Percentiles rank a stretch among this genome's conserved stretches.
Conservation (phyloP, 371 early-diverging fungal species). For the Mucor mucedo region DNA sequence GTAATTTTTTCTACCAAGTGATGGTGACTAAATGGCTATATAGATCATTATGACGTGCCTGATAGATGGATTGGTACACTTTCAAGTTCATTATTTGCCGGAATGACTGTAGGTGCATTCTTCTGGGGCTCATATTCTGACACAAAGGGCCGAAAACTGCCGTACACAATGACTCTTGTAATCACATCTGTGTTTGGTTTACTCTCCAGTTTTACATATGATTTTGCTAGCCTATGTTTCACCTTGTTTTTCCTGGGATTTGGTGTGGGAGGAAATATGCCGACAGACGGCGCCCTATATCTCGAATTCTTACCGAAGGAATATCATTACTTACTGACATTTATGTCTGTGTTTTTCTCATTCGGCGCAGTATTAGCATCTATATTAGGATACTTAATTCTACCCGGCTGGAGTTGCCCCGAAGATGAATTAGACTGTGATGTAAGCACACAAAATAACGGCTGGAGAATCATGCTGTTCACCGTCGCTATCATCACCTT, state of each 20-base stretch:
- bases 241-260: slow-evolving; percentile 75
- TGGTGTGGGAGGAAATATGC: slow-evolving; percentile 91
- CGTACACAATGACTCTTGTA: slow-evolving; percentile 78
- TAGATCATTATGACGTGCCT: slow-evolving; percentile 64
- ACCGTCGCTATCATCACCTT: slow-evolving; percentile 64
- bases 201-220: slow-evolving; percentile 69
- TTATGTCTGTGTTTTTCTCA: slow-evolving; percentile 86
- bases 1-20: not conserved
- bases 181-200: slow-evolving; percentile 78
- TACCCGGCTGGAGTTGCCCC: slow-evolving; percentile 74
- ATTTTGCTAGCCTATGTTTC: slow-evolving; percentile 67
- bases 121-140: slow-evolving; percentile 86
- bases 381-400: slow-evolving; percentile 62
- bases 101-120: slow-evolving; percentile 84
- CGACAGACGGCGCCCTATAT: slow-evolving; percentile 86
- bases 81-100: slow-evolving; percentile 74
- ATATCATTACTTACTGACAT: slow-evolving; percentile 79
- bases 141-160: slow-evolving; percentile 75
- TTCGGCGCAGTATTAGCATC: slow-evolving; percentile 83
- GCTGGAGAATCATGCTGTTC: slow-evolving; percentile 79
- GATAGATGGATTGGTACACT: slow-evolving; percentile 66
- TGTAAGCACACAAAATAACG: slow-evolving; percentile 63
- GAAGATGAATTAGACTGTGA: slow-evolving; percentile 54
- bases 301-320: slow-evolving; percentile 83
- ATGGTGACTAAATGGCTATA: not conserved